Evolutionary conservation across 2,329 filamentous ascomycete genomes (phyloP).

Genomic region (Phialemoniopsis sp.): DNA sequence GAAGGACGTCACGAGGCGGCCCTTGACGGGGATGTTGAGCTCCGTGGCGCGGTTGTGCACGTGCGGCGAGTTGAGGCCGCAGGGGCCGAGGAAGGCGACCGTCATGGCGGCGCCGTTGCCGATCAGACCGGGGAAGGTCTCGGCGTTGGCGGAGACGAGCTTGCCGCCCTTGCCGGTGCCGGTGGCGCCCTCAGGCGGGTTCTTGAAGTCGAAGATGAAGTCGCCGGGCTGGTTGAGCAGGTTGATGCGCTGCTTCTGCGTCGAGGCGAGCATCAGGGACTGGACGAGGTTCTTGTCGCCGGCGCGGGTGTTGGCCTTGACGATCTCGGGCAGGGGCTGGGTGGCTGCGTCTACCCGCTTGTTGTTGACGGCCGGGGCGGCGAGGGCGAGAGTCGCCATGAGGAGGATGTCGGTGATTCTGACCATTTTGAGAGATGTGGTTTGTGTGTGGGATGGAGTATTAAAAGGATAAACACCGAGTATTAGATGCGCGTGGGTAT

Average conservation of each 20-base stretch:
- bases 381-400: no score
- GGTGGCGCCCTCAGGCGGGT: constrained; percentile 1
- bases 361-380: no score
- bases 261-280: constrained; percentile 21
- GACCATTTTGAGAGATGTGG: no score
- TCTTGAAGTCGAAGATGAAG: constrained; percentile 38
- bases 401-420: no score
- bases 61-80: background rate
- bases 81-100: constrained; percentile 13
- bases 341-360: no score
- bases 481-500: no score
- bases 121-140: constrained; percentile 42
- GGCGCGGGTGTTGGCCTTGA: constrained; percentile 20
- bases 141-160: constrained; percentile 35
- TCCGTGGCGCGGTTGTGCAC: constrained; percentile 2
- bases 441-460: no score
- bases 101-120: constrained; percentile 36
- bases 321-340: constrained; percentile 15
- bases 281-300: constrained; percentile 19
- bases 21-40: background rate
- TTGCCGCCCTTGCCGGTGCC: constrained; percentile 9
- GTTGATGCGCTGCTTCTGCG: constrained; percentile 20
- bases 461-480: no score
- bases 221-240: constrained; percentile 27
- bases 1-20: background rate